These are phyloP conservation scores for Leucoagaricus sp. DNA, from an alignment of 1,284 basidiomycete species.

Conservation along the genomic window DNA sequence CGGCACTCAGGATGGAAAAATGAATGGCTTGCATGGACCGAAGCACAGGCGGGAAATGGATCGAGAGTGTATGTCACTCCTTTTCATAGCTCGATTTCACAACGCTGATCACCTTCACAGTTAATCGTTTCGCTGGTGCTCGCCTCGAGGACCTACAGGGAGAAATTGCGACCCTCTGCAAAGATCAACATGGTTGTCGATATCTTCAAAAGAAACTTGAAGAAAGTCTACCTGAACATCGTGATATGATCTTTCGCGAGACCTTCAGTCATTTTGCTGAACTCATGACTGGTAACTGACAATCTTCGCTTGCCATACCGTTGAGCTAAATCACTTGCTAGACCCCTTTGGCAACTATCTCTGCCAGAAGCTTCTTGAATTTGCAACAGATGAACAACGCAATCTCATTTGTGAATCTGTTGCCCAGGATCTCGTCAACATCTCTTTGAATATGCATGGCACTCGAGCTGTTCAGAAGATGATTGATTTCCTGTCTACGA, in stretches of 20 bases:
- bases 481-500: slow-evolving; percentile 98
- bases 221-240: slow-evolving; percentile 90
- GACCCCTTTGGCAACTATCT: slow-evolving; percentile 99
- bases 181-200: slow-evolving; percentile 98
- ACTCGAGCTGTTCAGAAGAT: slow-evolving; percentile 99
- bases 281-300: slow-evolving; percentile 85
- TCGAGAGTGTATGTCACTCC: slow-evolving; percentile 64
- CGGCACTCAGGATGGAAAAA: slow-evolving; percentile 63
- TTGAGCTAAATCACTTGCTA: slow-evolving; percentile 26
- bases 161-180: slow-evolving; percentile 92
- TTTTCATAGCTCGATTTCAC: not conserved
- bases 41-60: slow-evolving; percentile 95
- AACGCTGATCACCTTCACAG: slow-evolving; percentile 38
- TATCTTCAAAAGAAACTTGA: slow-evolving; percentile 99
- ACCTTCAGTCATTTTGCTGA: slow-evolving; percentile 98
- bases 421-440: slow-evolving; percentile 95
- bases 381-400: slow-evolving; percentile 96
- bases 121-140: slow-evolving; percentile 94
- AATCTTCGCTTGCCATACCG: not conserved
- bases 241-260: slow-evolving; percentile 99
- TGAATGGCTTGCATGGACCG: slow-evolving; percentile 86
- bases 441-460: slow-evolving; percentile 99
- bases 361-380: slow-evolving; percentile 98
- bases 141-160: slow-evolving; percentile 95
- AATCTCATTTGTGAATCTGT: slow-evolving; percentile 98